phyloP scores from a whole-genome alignment of 257 asterid genomes.

The Pogostemon cablin region DNA sequence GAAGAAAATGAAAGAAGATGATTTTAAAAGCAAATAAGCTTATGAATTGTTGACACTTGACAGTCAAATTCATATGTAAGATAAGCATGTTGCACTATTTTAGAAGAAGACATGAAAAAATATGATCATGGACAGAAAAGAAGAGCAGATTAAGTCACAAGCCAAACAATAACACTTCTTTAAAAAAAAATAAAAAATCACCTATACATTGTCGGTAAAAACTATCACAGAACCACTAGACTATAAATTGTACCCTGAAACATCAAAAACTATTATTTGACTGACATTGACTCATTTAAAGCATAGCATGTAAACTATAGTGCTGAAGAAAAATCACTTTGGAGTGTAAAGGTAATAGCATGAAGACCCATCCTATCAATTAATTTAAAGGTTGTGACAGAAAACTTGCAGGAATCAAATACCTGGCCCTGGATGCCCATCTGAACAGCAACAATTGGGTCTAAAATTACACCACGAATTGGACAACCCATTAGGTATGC shows the following conservation, averaged over 20 bases:
- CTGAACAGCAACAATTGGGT: conserved; percentile 87
- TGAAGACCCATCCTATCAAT: conserved; percentile 19
- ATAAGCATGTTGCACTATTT: neutral
- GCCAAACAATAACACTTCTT: neutral
- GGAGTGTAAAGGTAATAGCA: conserved; percentile 19
- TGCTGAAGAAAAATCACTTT: conserved; percentile 14
- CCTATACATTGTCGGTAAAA: conserved; percentile 2
- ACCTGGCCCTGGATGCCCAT: conserved; percentile 99
- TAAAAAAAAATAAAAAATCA: neutral
- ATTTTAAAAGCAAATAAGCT: conserved; percentile 25
- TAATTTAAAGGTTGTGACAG: conserved; percentile 23
- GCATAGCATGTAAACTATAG: neutral
- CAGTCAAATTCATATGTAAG: neutral
- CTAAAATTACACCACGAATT: conserved; percentile 88
- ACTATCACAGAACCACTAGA: neutral
- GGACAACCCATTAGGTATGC: conserved; percentile 99
- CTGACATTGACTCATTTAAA: conserved; percentile 21
- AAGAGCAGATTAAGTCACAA: neutral
- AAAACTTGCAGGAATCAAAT: conserved; percentile 30
- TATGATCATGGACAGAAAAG: conserved; percentile 2
- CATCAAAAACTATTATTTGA: conserved; percentile 8
- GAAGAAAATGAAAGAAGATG: neutral
- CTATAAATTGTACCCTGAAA: conserved; percentile 8
- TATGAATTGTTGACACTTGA: neutral
- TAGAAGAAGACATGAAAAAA: conserved; percentile 15